Percentiles rank a stretch among this genome's conserved stretches.
These are phyloP conservation scores for Claviceps digitariae DNA, from an alignment of 2,329 filamentous ascomycete species.

Conservation along the genomic window DNA sequence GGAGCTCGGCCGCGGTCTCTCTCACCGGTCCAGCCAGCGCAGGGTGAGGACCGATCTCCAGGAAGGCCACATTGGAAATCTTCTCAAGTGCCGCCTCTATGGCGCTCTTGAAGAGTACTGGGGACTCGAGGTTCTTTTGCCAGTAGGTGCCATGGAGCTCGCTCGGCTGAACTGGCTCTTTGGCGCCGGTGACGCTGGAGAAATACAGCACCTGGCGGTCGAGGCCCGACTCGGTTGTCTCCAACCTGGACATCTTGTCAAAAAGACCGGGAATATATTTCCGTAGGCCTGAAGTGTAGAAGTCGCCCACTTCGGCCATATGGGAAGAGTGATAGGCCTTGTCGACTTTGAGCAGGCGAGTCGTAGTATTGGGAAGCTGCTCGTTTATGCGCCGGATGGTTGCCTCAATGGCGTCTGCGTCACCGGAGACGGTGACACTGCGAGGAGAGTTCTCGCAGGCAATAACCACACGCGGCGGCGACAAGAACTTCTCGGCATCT, in stretches of 20 bases:
- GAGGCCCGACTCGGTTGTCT: no score
- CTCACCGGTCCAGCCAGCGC: background rate
- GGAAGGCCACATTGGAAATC: background rate
- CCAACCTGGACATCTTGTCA: no score
- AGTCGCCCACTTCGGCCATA: constrained; percentile 6
- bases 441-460: constrained; percentile 18
- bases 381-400: constrained; percentile 5
- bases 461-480: constrained; percentile 7
- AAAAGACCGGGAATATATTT: no score
- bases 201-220: no score
- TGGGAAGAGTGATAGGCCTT: constrained; percentile 20
- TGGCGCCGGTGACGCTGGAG: background rate
- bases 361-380: constrained; percentile 10
- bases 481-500: constrained; percentile 12
- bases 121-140: background rate
- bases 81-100: background rate
- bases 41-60: background rate
- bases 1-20: background rate
- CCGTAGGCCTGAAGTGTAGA: no score
- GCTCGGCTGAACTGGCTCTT: no score
- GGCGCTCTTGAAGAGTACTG: no score
- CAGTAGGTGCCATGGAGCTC: background rate
- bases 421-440: constrained; percentile 17
- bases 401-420: constrained; percentile 11
- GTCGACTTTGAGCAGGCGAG: constrained; percentile 13